Percentiles rank a stretch among this genome's conserved stretches.
These are phyloP conservation scores for Eucalyptus caleyi DNA, from an alignment of 345 rosid genomes.

Conservation along the genomic window DNA sequence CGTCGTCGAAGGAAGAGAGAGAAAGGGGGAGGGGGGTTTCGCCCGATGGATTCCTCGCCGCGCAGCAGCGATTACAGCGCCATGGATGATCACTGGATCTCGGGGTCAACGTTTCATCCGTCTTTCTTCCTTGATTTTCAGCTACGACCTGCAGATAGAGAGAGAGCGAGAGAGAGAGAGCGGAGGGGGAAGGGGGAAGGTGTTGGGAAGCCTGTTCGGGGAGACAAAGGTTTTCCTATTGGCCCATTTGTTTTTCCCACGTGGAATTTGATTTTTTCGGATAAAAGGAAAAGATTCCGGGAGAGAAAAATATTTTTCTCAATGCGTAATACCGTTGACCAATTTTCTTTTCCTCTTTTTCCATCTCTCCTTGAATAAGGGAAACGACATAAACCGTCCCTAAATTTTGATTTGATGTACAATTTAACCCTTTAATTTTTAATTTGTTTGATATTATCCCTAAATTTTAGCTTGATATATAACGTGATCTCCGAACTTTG, in stretches of 20 bases:
- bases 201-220: background rate
- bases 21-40: background rate
- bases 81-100: background rate
- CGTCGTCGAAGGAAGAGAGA: background rate
- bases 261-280: background rate
- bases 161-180: background rate
- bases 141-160: background rate
- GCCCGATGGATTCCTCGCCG: background rate
- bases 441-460: no score
- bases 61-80: background rate
- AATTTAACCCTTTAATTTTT: no score
- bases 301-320: background rate
- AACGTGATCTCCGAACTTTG: rapidly evolving
- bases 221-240: background rate
- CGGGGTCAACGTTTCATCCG: conserved; percentile 4
- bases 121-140: background rate
- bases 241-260: background rate
- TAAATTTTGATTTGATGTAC: background rate
- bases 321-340: background rate
- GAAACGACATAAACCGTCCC: no score
- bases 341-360: background rate
- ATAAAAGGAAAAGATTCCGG: background rate
- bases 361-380: background rate
- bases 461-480: background rate
- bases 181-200: background rate